Percentiles rank a stretch among this genome's conserved stretches.
Evolutionary conservation across 495 filamentous ascomycete genomes (phyloP).

Genomic region (Aspergillus ellipticus): DNA sequence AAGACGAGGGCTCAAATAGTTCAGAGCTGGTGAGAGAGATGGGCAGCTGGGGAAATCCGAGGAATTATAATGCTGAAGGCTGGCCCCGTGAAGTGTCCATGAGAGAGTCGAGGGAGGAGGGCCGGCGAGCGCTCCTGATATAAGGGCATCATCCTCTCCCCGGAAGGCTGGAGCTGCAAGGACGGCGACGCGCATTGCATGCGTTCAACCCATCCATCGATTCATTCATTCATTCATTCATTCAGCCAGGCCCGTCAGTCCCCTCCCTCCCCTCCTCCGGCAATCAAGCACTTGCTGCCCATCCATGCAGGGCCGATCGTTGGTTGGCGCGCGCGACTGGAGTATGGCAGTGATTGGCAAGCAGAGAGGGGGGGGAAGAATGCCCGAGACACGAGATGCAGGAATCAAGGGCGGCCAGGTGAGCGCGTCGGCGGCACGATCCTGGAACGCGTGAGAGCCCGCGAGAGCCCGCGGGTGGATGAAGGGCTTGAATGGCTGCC

Average conservation of each 20-base stretch:
- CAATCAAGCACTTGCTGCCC: background rate
- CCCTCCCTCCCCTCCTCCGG: too few relatives aligned
- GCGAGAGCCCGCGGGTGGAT: too few relatives aligned
- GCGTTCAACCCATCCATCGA: background rate
- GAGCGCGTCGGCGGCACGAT: slow-evolving; percentile 3
- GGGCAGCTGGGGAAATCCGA: slow-evolving; percentile 1
- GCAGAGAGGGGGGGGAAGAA: background rate
- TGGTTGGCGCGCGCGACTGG: slow-evolving; percentile 1
- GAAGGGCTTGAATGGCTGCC: background rate
- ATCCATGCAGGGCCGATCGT: slow-evolving; percentile 7
- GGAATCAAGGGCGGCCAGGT: slow-evolving; percentile 4
- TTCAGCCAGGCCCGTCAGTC: too few relatives aligned
- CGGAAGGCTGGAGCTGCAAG: slow-evolving; percentile 4
- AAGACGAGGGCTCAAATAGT: background rate
- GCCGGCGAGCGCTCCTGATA: background rate
- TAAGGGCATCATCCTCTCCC: background rate
- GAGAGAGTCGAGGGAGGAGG: background rate
- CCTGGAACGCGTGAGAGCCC: slow-evolving; percentile 4
- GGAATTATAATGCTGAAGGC: slow-evolving; percentile 3
- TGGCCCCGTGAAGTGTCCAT: slow-evolving; percentile 1
- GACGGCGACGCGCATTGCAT: slow-evolving; percentile 6
- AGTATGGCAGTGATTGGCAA: background rate
- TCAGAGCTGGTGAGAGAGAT: background rate
- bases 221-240: background rate
- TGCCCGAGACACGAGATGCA: slow-evolving; percentile 3